Evolutionary conservation across 2,329 filamentous ascomycete species (phyloP).

Genomic region (Fusarium mundagurra): DNA sequence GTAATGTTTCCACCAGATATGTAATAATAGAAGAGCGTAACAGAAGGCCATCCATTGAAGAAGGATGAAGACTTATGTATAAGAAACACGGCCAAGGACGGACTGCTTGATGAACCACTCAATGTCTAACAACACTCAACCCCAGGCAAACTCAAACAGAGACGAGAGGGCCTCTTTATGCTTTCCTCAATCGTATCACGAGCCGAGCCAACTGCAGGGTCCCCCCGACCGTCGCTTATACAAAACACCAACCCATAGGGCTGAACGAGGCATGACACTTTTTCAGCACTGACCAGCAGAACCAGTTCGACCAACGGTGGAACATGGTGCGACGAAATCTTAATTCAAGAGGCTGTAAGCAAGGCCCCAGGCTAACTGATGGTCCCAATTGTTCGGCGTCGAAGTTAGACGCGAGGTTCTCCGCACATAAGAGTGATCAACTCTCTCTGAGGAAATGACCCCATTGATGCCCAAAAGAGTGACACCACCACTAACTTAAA

Average conservation of each 20-base stretch:
- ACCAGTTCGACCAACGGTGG: neutral
- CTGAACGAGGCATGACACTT: conserved; percentile 4
- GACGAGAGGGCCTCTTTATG: conserved; percentile 26
- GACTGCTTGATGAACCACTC: neutral
- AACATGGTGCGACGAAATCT: conserved; percentile 11
- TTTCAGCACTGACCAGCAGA: neutral
- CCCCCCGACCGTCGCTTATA: neutral
- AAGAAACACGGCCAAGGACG: neutral
- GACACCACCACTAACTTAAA: neutral
- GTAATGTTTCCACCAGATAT: neutral
- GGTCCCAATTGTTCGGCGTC: neutral
- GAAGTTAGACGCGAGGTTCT: neutral
- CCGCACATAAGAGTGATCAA: neutral
- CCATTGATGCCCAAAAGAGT: neutral
- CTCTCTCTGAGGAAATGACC: neutral
- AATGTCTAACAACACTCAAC: neutral
- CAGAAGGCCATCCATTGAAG: neutral
- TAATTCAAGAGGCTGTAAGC: neutral
- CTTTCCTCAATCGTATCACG: conserved; percentile 10
- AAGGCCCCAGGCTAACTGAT: neutral
- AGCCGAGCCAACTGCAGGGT: neutral
- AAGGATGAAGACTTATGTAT: neutral
- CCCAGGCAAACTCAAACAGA: neutral
- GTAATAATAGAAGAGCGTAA: neutral
- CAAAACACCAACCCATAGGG: conserved; percentile 8